Evolutionary conservation across 768 basidiomycete genomes (phyloP), one percentile per base, ranked within the genome.

Genomic region (Mycena olivaceomarginata): DNA sequence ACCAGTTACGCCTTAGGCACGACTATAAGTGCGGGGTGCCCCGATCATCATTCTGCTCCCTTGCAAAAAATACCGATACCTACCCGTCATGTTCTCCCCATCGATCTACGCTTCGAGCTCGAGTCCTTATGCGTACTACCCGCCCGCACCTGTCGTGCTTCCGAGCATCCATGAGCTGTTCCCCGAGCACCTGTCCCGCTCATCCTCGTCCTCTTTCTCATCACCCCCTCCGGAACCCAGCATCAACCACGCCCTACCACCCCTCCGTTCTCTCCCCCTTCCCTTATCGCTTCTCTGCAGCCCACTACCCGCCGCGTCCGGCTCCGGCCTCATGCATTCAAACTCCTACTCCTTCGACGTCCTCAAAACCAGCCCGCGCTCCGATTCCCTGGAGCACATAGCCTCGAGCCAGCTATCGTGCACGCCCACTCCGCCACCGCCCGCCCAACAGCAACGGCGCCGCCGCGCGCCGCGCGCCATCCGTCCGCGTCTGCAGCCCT

Each of bases 111-210:
- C 20, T 2, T 53, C 51, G 11, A 53, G 46, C 6, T 48, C 46
- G 18, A 18, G 7, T 48, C 4, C 46, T 16, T 48, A n/a, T 53
- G 8, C n/a, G 20, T 53, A 8, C 51, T 18, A 31, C 31, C 20
- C n/a, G n/a, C n/a, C 15, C 25, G 3, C 65, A 18, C 40, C 64
- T 7, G 40, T 72, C 39, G 71, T 72, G 37, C 65, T 74, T 20
- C 72, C 72, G 13, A 67, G 72, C 31, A 67, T 74, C 25, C 53
- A 60, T 12, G 72, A 74, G 43, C 48, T 74, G 57, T 74, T 74
- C 25, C 72, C 72, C 13, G 66, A 74, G 59, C 59, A 67, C 57
- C 46, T 67, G 16, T 31, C 39, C 16, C 46, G 31, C 31, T 31
- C 31, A 31, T 31, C 31, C 4, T 31, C 31, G 31, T 31, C 4